A percentile compares a stretch with the other conserved stretches of the same genome.
phyloP scores from a whole-genome alignment of 495 filamentous ascomycete species.

The Copromyces sp. region DNA sequence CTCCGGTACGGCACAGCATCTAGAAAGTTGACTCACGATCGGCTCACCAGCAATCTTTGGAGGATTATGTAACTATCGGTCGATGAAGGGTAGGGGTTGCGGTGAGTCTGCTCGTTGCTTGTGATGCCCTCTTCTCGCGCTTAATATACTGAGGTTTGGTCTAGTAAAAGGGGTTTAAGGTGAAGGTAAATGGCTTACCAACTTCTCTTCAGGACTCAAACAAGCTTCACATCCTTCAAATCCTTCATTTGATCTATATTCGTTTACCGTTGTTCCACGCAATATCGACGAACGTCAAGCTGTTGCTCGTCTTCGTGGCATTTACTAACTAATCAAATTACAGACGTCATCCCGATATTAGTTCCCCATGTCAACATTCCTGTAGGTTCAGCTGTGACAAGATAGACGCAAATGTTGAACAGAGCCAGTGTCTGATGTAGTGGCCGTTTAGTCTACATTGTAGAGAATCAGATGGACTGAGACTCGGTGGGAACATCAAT shows the following conservation, averaged over 20 bases:
- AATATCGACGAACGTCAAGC: background rate
- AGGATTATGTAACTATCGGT: background rate
- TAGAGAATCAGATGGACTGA: background rate
- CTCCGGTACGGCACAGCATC: background rate
- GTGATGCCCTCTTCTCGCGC: background rate
- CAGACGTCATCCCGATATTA: background rate
- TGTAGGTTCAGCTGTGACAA: background rate
- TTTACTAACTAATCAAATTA: background rate
- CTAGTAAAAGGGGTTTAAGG: background rate
- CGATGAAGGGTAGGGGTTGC: background rate
- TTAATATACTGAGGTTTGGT: background rate
- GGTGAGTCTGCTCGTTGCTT: background rate
- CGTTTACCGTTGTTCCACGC: background rate
- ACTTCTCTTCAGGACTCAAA: background rate
- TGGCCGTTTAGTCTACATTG: background rate
- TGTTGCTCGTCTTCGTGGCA: background rate
- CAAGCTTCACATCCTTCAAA: background rate
- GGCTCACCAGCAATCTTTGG: background rate
- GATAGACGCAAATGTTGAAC: background rate
- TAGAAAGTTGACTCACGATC: background rate
- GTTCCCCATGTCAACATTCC: background rate
- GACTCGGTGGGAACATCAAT: background rate
- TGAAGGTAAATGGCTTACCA: background rate
- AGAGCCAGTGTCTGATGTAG: background rate
- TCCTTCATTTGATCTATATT: background rate